phyloP scores from a whole-genome alignment of 805 yeast species.

The Torulaspora maleeae region DNA sequence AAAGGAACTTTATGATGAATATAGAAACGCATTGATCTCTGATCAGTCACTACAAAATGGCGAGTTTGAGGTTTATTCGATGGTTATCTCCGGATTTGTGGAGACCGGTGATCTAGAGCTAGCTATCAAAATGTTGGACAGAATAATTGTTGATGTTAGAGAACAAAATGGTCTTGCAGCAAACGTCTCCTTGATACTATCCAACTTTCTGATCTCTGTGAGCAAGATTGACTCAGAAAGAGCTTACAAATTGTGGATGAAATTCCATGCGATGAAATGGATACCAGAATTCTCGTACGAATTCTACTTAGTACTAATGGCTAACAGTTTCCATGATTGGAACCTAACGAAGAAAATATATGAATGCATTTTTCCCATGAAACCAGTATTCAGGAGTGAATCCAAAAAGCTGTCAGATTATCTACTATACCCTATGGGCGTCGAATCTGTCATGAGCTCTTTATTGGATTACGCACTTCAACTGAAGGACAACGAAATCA shows the following conservation, averaged over 20 bases:
- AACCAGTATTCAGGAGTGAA: constrained; percentile 14
- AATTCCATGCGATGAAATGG: constrained; percentile 38
- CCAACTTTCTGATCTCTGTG: constrained; percentile 41
- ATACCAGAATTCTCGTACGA: constrained; percentile 40
- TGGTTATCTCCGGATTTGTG: constrained; percentile 49
- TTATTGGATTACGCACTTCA: constrained; percentile 30
- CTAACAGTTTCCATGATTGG: constrained; percentile 36
- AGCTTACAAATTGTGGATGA: constrained; percentile 37
- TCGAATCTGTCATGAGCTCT: constrained; percentile 24
- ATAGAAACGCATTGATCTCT: constrained; percentile 23
- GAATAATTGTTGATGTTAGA: constrained; percentile 45
- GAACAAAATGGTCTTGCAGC: constrained; percentile 32
- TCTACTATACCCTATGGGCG: constrained; percentile 26
- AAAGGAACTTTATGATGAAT: constrained; percentile 39
- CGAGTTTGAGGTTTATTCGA: constrained; percentile 49
- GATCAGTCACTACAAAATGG: constrained; percentile 27
- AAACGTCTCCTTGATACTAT: constrained; percentile 40
- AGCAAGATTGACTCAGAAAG: constrained; percentile 35
- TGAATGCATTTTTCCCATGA: constrained; percentile 38
- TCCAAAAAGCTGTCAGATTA: constrained; percentile 18
- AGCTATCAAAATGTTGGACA: constrained; percentile 56
- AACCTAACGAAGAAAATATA: constrained; percentile 34
- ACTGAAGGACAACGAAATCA: constrained; percentile 30
- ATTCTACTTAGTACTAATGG: constrained; percentile 36
- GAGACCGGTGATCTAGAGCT: constrained; percentile 45